phyloP scores from a whole-genome alignment of 2,329 filamentous ascomycete genomes.

The Aspergillus sp. region DNA sequence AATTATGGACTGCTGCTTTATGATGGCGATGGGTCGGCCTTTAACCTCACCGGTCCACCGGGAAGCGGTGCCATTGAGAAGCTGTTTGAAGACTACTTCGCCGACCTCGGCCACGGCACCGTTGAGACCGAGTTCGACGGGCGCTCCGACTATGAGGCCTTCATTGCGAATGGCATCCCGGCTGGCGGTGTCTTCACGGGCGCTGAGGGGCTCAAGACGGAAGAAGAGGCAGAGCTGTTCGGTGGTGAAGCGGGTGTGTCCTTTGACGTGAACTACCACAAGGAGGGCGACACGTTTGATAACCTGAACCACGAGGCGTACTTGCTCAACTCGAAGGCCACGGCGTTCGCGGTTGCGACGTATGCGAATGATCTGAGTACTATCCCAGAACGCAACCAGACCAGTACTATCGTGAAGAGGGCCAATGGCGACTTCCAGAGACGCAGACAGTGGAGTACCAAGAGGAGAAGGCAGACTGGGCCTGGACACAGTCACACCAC shows the following conservation, averaged over 20 bases:
- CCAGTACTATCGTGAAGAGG: background rate
- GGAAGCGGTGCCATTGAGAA: slow-evolving; percentile 69
- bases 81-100: slow-evolving; percentile 68
- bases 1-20: slow-evolving; percentile 58
- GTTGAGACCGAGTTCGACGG: slow-evolving; percentile 75
- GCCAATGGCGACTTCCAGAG: background rate
- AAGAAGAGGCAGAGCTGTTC: slow-evolving; percentile 64
- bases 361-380: slow-evolving; percentile 25
- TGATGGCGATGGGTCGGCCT: slow-evolving; percentile 51
- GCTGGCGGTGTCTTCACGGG: slow-evolving; percentile 76
- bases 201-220: slow-evolving; percentile 73
- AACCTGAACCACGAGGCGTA: slow-evolving; percentile 49
- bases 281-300: slow-evolving; percentile 50
- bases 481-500: slow-evolving; percentile 19
- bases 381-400: slow-evolving; percentile 19
- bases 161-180: slow-evolving; percentile 70
- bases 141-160: slow-evolving; percentile 75
- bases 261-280: slow-evolving; percentile 59
- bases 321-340: slow-evolving; percentile 27
- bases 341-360: slow-evolving; percentile 28
- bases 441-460: background rate
- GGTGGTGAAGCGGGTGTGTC: slow-evolving; percentile 63
- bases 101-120: slow-evolving; percentile 61
- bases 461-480: background rate
- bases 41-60: slow-evolving; percentile 53